Conservation (phyloP, 441 rosid species). For the Pelargonium cotyledonis region DNA sequence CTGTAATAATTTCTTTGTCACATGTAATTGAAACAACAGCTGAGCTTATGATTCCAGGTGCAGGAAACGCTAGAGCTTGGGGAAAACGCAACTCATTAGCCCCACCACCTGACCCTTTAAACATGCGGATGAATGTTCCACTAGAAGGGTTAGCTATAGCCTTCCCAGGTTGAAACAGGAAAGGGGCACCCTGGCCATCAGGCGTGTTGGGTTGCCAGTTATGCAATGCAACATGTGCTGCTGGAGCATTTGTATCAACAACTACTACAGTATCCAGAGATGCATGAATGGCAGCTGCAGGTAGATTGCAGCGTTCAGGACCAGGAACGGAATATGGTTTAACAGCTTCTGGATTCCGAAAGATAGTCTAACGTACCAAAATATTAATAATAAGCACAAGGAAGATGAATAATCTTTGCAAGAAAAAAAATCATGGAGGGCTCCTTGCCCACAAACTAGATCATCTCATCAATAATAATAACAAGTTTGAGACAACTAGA, state of each 20-base stretch:
- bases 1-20: slow-evolving; percentile 84
- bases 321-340: slow-evolving; percentile 68
- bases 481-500: background rate
- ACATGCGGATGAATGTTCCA: slow-evolving; percentile 85
- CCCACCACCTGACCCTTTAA: slow-evolving; percentile 67
- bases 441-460: background rate
- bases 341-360: slow-evolving; percentile 81
- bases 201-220: slow-evolving; percentile 99
- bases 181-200: slow-evolving; percentile 91
- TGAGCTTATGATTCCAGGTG: slow-evolving; percentile 81
- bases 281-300: slow-evolving; percentile 90
- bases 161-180: slow-evolving; percentile 89
- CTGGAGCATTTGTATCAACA: slow-evolving; percentile 86
- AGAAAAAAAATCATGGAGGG: background rate
- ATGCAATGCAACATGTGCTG: slow-evolving; percentile 84
- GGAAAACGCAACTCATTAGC: slow-evolving; percentile 77
- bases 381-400: background rate
- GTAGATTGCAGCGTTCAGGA: slow-evolving; percentile 94
- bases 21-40: slow-evolving; percentile 70
- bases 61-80: slow-evolving; percentile 83
- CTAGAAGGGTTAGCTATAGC: slow-evolving; percentile 54
- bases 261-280: slow-evolving; percentile 74
- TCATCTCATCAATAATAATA: slow-evolving; percentile 24
- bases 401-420: background rate
- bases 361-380: slow-evolving; percentile 62